A percentile compares a stretch with the other conserved stretches of the same genome.
Evolutionary conservation across 2,329 filamentous ascomycete species (phyloP).

Genomic region (Fusarium papillatum): DNA sequence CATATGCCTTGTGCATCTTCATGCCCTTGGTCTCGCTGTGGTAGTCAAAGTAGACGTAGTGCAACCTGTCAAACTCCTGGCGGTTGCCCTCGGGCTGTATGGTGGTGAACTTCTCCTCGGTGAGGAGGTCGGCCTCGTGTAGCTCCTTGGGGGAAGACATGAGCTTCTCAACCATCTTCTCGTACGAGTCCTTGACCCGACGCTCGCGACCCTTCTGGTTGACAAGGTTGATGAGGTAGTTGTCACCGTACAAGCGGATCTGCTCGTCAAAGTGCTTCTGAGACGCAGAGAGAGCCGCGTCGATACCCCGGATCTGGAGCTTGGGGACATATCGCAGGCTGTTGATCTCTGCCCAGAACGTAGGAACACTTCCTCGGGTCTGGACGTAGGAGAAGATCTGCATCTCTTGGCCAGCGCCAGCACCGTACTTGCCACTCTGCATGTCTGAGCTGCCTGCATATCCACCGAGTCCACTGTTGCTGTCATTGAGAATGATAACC

Average conservation of each 20-base stretch:
- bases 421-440: constrained; percentile 78
- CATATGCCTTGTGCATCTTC: constrained; percentile 90
- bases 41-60: constrained; percentile 99
- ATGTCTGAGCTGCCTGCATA: constrained; percentile 84
- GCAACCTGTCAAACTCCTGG: constrained; percentile 83
- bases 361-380: constrained; percentile 94
- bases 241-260: constrained; percentile 93
- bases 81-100: constrained; percentile 74
- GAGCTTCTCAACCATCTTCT: constrained; percentile 86
- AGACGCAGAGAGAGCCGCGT: constrained; percentile 83
- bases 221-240: constrained; percentile 96
- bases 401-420: constrained; percentile 76
- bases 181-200: constrained; percentile 92
- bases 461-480: constrained; percentile 79
- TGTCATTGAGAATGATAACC: constrained; percentile 89
- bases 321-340: constrained; percentile 92
- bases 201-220: constrained; percentile 96
- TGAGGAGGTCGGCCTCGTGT: constrained; percentile 73
- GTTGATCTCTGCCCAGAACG: constrained; percentile 98
- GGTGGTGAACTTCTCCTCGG: constrained; percentile 84
- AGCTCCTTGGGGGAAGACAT: constrained; percentile 77
- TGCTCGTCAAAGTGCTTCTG: constrained; percentile 94
- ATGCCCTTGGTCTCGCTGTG: constrained; percentile 98
- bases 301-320: constrained; percentile 87
- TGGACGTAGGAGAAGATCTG: constrained; percentile 97